Conservation (phyloP, 805 yeast genomes). For the Suhomyces kilbournensis region DNA sequence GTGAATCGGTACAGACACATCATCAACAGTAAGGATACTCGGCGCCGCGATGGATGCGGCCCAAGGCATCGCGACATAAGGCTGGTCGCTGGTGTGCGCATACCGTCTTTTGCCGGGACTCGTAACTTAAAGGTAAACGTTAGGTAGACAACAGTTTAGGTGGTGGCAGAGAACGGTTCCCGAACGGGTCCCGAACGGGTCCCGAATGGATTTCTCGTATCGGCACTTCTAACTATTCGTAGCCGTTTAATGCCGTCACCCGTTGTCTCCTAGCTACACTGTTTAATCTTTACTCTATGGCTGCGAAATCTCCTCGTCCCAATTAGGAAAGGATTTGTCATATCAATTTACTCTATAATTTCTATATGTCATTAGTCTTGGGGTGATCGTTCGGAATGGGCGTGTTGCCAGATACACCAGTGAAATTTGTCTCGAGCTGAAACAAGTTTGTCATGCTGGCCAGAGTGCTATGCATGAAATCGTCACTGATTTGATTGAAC, state of each 20-base stretch:
- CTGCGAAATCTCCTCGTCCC: background rate
- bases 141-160: too few species aligned
- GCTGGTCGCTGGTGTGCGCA: background rate
- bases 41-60: background rate
- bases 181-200: too few species aligned
- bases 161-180: too few species aligned
- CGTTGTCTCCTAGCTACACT: too few species aligned
- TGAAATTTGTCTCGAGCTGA: slow-evolving; percentile 14
- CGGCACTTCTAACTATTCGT: too few species aligned
- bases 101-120: background rate
- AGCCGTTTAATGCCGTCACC: too few species aligned
- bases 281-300: too few species aligned
- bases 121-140: too few species aligned
- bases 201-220: too few species aligned
- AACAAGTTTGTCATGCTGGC: slow-evolving; percentile 21
- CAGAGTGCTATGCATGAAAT: slow-evolving; percentile 8
- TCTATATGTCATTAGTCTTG: background rate
- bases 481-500: slow-evolving; percentile 26
- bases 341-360: background rate
- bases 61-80: too few species aligned
- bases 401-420: background rate
- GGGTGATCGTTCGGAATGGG: background rate
- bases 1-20: too few species aligned
- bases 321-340: too few species aligned
- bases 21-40: background rate